A percentile compares a stretch with the other conserved stretches of the same genome.
Evolutionary conservation across 768 basidiomycete genomes (phyloP).

Genomic region (Kwoniella dejecticola): DNA sequence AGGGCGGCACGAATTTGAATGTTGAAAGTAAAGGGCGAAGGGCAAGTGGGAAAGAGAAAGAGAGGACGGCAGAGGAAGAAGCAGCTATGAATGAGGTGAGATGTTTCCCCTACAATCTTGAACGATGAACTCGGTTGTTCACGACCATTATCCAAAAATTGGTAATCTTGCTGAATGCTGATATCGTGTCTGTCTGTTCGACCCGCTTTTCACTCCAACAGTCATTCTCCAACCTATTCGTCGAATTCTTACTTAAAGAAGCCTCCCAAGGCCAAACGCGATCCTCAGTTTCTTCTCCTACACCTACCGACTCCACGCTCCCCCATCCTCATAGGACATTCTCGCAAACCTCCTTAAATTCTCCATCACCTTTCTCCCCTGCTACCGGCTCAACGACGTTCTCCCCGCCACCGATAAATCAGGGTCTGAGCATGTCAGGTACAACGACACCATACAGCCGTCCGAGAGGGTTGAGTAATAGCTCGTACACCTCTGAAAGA

Average conservation of each 20-base stretch:
- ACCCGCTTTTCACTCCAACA: constrained; percentile 52
- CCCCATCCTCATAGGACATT: neutral
- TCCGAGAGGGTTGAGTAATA: constrained; percentile 22
- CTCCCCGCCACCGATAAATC: constrained; percentile 12
- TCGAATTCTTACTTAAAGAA: constrained; percentile 96
- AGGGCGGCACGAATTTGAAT: constrained; percentile 41
- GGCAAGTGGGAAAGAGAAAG: constrained; percentile 58
- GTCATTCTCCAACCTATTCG: constrained; percentile 97
- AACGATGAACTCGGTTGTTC: no score
- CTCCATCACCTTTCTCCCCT: constrained; percentile 28
- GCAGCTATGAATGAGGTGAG: constrained; percentile 55
- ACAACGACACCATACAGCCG: constrained; percentile 30
- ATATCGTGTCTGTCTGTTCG: no score
- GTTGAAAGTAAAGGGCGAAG: constrained; percentile 56
- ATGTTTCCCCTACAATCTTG: neutral
- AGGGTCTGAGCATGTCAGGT: constrained; percentile 6
- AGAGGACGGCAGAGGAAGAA: constrained; percentile 67
- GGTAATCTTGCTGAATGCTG: no score
- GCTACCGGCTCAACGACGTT: constrained; percentile 1
- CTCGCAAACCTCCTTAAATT: constrained; percentile 13
- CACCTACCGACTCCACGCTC: neutral
- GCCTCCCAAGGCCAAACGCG: constrained; percentile 61
- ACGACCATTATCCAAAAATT: no score
- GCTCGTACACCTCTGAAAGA: constrained; percentile 17
- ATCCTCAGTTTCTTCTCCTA: constrained; percentile 9